phyloP scores from a whole-genome alignment of 306 rosid species.

The Quercus dentata region DNA sequence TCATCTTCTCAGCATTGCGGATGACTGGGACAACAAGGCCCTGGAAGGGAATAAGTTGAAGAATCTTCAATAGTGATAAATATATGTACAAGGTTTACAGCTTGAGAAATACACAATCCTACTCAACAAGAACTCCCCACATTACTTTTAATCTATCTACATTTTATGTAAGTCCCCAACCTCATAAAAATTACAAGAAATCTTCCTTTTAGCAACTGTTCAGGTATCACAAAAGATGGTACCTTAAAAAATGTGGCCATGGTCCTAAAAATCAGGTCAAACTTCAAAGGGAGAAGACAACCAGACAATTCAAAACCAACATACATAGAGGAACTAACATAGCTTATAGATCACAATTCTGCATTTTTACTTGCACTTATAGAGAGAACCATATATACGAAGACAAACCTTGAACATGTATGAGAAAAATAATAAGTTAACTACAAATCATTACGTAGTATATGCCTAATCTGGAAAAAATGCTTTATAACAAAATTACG shows the following conservation, averaged over 20 bases:
- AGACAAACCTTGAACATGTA: too few relatives aligned
- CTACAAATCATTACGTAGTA: too few relatives aligned
- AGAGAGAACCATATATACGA: neutral
- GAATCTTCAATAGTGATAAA: neutral
- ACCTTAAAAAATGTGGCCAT: neutral
- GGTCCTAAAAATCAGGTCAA: neutral
- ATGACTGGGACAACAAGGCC: conserved; percentile 84
- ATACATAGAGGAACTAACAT: neutral
- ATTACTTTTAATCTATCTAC: too few relatives aligned
- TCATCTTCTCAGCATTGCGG: conserved; percentile 65
- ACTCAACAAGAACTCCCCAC: neutral
- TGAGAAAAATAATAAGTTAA: too few relatives aligned
- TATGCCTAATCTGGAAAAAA: too few relatives aligned
- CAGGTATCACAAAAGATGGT: neutral
- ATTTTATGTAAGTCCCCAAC: too few relatives aligned
- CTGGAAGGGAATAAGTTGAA: conserved; percentile 29
- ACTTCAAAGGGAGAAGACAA: neutral
- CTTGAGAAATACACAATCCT: neutral
- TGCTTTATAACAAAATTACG: too few relatives aligned
- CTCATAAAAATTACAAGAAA: neutral
- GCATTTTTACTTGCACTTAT: neutral
- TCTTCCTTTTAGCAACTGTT: neutral
- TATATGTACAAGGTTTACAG: neutral
- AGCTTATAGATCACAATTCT: neutral
- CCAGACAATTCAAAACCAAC: neutral